These are phyloP conservation scores for Gonium pectorale DNA, from an alignment of 139 green algal species.

Conservation along the genomic window DNA sequence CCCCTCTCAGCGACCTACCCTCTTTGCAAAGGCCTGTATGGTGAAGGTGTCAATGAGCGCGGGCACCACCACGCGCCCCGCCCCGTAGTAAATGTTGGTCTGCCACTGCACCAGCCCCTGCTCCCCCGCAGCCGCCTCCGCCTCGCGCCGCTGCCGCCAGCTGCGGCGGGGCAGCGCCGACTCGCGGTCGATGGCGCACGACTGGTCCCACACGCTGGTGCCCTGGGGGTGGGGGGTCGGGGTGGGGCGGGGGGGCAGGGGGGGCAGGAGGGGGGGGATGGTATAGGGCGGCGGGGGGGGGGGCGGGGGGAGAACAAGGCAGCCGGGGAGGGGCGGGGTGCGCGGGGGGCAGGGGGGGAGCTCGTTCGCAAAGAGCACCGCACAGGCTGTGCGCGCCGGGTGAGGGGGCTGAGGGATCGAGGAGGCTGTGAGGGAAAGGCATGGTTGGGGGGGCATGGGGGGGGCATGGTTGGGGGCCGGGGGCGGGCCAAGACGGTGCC, in stretches of 20 bases:
- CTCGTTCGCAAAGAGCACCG: too few species aligned
- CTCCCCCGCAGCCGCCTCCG: constrained; percentile 48
- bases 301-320: not conserved
- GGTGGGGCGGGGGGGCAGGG: not conserved
- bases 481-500: too few species aligned
- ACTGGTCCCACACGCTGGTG: constrained; percentile 43
- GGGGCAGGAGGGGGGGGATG: not conserved
- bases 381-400: too few species aligned
- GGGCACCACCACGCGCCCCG: constrained; percentile 84
- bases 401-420: too few species aligned
- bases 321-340: too few species aligned
- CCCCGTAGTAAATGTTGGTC: constrained; percentile 87
- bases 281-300: too few species aligned
- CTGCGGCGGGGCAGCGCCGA: constrained; percentile 45
- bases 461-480: too few species aligned
- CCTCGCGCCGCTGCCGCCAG: constrained; percentile 56
- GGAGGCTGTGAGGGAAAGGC: too few species aligned
- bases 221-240: not conserved
- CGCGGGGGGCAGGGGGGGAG: too few species aligned
- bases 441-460: too few species aligned
- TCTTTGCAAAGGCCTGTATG: constrained; percentile 81
- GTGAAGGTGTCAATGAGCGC: constrained; percentile 84
- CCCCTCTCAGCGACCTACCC: constrained; percentile 78
- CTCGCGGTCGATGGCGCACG: constrained; percentile 12
- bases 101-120: constrained; percentile 84